Percentiles rank a stretch among this genome's conserved stretches.
Evolutionary conservation across 345 rosid species (phyloP).

Genomic region (Lenwebbia sp.): DNA sequence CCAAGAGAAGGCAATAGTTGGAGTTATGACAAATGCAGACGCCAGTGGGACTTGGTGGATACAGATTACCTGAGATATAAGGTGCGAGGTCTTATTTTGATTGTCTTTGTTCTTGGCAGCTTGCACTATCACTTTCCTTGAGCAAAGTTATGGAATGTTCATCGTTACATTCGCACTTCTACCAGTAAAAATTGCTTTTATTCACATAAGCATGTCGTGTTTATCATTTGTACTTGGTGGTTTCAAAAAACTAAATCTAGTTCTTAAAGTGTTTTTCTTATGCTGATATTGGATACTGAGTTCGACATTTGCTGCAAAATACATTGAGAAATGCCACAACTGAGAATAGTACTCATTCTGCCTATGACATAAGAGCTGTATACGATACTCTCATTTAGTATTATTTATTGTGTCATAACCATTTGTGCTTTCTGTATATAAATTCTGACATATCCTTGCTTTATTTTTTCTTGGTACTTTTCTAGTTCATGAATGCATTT

Average conservation of each 20-base stretch:
- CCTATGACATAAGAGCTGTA: neutral
- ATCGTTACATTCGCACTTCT: neutral
- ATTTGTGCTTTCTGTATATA: neutral
- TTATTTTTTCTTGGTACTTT: conserved; percentile 2
- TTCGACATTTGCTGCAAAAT: neutral
- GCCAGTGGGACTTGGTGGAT: conserved; percentile 59
- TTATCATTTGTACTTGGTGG: neutral
- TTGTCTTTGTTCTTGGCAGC: neutral
- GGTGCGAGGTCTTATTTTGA: conserved; percentile 20
- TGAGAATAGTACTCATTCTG: neutral
- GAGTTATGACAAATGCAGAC: conserved; percentile 74
- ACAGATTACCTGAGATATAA: conserved; percentile 59
- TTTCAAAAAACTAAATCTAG: neutral
- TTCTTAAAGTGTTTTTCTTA: neutral
- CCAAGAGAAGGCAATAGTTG: conserved; percentile 84
- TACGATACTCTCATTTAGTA: neutral
- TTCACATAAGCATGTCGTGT: neutral
- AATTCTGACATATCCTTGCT: neutral
- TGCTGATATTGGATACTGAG: neutral
- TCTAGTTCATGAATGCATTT: conserved; percentile 67
- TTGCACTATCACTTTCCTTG: neutral
- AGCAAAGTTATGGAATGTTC: neutral
- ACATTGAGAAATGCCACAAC: neutral
- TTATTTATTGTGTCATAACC: neutral
- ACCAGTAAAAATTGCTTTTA: neutral